A percentile compares a stretch with the other conserved stretches of the same genome.
These are phyloP conservation scores for Mycena floridula DNA, from an alignment of 768 basidiomycete genomes.

Conservation along the genomic window DNA sequence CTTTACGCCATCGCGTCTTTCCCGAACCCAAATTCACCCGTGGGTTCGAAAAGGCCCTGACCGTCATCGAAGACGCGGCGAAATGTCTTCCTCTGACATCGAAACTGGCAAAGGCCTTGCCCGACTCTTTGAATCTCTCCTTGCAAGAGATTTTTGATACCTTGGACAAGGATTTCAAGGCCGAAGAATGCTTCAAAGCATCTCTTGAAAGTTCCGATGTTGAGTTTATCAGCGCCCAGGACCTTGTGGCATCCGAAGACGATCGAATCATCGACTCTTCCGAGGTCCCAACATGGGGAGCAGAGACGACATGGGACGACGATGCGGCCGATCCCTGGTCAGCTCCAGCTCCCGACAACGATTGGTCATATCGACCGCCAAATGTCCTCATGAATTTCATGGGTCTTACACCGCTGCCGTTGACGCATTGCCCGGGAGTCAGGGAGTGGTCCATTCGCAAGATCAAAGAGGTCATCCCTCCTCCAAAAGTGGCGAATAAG, in stretches of 20 bases:
- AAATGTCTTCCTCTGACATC: slow-evolving; percentile 46
- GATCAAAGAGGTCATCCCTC: slow-evolving; percentile 35
- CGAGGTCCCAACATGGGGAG: neutral
- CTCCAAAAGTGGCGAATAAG: no score
- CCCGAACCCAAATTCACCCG: slow-evolving; percentile 40
- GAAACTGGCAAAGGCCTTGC: slow-evolving; percentile 36
- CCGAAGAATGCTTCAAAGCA: neutral
- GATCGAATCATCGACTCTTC: no score
- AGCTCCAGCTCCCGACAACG: neutral
- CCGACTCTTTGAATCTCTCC: slow-evolving; percentile 44
- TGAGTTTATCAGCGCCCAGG: neutral
- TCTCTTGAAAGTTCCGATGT: neutral
- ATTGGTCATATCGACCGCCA: slow-evolving; percentile 18
- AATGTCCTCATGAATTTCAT: slow-evolving; percentile 28
- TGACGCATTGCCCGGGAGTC: slow-evolving; percentile 47
- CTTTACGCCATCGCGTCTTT: slow-evolving; percentile 51
- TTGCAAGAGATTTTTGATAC: slow-evolving; percentile 35
- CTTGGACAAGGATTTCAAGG: neutral
- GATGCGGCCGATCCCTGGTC: neutral
- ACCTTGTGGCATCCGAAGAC: neutral
- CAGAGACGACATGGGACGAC: neutral
- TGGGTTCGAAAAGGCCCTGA: slow-evolving; percentile 39
- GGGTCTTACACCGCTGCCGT: slow-evolving; percentile 39
- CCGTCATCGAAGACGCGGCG: slow-evolving; percentile 31
- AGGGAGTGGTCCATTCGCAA: slow-evolving; percentile 52